Base-by-base conservation (phyloP, 2,329 filamentous ascomycete genomes). In the Rhexocercosporidium sp. region DNA sequence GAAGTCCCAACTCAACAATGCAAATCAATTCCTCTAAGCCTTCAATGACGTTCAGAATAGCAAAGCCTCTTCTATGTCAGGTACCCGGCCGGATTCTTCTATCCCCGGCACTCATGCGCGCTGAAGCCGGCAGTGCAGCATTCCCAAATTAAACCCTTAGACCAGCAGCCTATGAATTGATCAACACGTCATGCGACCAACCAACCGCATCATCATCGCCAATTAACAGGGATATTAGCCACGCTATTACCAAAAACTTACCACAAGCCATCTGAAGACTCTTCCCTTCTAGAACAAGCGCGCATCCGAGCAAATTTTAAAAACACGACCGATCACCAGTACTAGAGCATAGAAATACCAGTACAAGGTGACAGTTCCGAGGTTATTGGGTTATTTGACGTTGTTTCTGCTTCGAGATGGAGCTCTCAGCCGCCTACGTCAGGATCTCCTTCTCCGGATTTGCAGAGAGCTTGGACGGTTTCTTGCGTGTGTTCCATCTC, bases 341-440 rank as follows among this genome's bases (percentile, higher is more conserved):
- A 51, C 20, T 53, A 53, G 49, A n/a, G 12, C 49, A 16, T 44
- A 16, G 12, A 16, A 4, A 7, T 44, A 16, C 39, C 14, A 41
- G n/a, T 20, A 18, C 6, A 20, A 18, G 3, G 18, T 37, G 11
- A 34, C 4, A 9, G 8, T 31, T 37, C 54, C 34, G 34, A 37
- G 54, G 31, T 27, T 57, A 41, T 22, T 44, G 27, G 39, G 27
- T 9, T 18, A 37, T 25, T 29, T n/a, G 22, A 31, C 34, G 44
- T 29, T 46, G 34, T 56, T 57, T 51, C 7, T 47, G 51, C 31
- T 57, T 51, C 27, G 27, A 25, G 22, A 41, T 20, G 46, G 18
- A 18, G 29, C 16, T 49, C n/a, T 56, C 20, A 59, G 62, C 62
- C 62, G 62, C 62, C 53, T 65, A 65, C 62, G 62, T 65, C 62